phyloP scores from a whole-genome alignment of 768 basidiomycete species.

The Phylloporus scabripes region DNA sequence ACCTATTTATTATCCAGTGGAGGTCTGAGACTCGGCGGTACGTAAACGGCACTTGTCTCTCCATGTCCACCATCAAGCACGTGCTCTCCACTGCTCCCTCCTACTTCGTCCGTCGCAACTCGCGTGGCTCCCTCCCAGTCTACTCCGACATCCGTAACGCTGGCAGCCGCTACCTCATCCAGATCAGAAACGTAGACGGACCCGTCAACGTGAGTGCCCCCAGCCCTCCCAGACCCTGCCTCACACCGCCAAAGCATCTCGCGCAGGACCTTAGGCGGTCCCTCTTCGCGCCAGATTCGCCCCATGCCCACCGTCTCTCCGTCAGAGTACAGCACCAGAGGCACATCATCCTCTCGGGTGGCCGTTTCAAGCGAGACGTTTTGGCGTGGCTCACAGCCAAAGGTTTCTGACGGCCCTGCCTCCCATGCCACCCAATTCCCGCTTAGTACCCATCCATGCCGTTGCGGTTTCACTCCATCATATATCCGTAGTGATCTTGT shows the following conservation, averaged over 20 bases:
- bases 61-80: conserved; percentile 16
- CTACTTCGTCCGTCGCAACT: conserved; percentile 66
- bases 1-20: neutral
- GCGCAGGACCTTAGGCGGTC: conserved; percentile 49
- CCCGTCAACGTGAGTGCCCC: conserved; percentile 50
- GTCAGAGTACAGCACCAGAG: conserved; percentile 43
- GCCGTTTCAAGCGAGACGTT: conserved; percentile 57
- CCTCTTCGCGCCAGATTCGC: conserved; percentile 45
- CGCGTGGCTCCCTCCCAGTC: conserved; percentile 63
- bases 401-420: conserved; percentile 47
- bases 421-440: neutral
- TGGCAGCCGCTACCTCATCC: conserved; percentile 51
- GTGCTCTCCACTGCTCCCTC: conserved; percentile 7
- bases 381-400: conserved; percentile 55
- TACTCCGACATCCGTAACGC: conserved; percentile 70
- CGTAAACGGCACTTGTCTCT: neutral
- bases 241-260: conserved; percentile 40
- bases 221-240: neutral
- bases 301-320: conserved; percentile 45
- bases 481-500: conserved; percentile 7
- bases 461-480: conserved; percentile 8
- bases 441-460: conserved; percentile 7
- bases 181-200: conserved; percentile 67
- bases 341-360: conserved; percentile 57
- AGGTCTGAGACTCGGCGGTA: neutral